These are phyloP conservation scores for Hymenoscyphus fraxineus DNA, from an alignment of 2,329 filamentous ascomycete species.

Conservation along the genomic window DNA sequence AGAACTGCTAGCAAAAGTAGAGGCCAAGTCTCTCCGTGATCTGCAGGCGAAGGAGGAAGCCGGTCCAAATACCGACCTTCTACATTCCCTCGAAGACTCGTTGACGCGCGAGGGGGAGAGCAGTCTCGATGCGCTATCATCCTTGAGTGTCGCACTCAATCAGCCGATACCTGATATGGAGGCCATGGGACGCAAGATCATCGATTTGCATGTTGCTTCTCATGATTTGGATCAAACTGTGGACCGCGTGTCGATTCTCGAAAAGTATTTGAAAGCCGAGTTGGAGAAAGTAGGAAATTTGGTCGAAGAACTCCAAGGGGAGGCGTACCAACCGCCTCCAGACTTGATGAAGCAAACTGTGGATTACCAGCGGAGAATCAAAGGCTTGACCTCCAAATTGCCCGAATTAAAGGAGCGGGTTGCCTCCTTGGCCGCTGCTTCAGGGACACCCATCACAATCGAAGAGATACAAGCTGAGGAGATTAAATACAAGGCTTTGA, in stretches of 20 bases:
- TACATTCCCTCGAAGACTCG: conserved; percentile 51
- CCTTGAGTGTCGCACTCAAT: conserved; percentile 44
- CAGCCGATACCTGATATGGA: conserved; percentile 43
- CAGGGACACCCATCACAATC: conserved; percentile 41
- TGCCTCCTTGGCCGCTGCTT: conserved; percentile 35
- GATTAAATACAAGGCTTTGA: conserved; percentile 53
- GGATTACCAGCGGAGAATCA: conserved; percentile 68
- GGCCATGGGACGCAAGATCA: conserved; percentile 48
- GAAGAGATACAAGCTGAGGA: conserved; percentile 57
- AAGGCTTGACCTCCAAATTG: conserved; percentile 61
- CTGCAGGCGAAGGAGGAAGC: conserved; percentile 40
- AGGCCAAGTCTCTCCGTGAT: conserved; percentile 56
- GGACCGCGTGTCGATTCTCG: conserved; percentile 53
- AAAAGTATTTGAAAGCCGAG: conserved; percentile 52
- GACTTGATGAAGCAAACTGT: conserved; percentile 67
- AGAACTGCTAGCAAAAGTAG: conserved; percentile 52
- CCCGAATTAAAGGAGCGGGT: conserved; percentile 61
- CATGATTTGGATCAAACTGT: conserved; percentile 53
- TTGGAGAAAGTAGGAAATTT: conserved; percentile 40
- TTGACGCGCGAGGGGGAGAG: conserved; percentile 52
- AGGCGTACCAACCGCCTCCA: conserved; percentile 50
- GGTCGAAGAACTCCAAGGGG: conserved; percentile 41
- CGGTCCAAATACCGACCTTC: conserved; percentile 40
- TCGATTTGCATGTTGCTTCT: conserved; percentile 52
- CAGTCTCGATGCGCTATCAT: conserved; percentile 56